Conservation (phyloP, 352 stramenopile species). For the Elongisporangium prolatum region DNA sequence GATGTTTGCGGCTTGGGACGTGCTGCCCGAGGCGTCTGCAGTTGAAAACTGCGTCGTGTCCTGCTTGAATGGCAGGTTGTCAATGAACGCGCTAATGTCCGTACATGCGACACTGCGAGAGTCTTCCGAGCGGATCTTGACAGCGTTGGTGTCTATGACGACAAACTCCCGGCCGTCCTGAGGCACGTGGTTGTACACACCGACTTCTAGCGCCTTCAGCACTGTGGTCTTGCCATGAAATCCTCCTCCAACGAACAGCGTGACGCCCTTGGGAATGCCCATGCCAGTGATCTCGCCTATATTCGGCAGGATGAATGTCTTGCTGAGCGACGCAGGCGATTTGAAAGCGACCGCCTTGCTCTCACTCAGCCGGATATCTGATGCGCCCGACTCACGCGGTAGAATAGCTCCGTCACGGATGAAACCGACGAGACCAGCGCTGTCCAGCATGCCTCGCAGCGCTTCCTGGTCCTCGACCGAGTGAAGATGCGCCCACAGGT, state of each 20-base stretch:
- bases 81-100: constrained; percentile 96
- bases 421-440: constrained; percentile 88
- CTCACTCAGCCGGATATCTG: constrained; percentile 39
- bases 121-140: constrained; percentile 97
- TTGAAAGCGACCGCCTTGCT: constrained; percentile 73
- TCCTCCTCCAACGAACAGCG: constrained; percentile 94
- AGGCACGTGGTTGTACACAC: constrained; percentile 96
- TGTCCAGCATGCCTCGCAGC: constrained; percentile 81
- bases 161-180: constrained; percentile 95
- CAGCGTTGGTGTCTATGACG: constrained; percentile 71
- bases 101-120: constrained; percentile 87
- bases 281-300: constrained; percentile 85
- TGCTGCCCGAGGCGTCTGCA: constrained; percentile 93
- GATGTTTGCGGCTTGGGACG: constrained; percentile 96
- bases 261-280: constrained; percentile 92
- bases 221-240: constrained; percentile 98
- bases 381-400: constrained; percentile 74
- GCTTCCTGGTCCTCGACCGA: constrained; percentile 92
- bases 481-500: constrained; percentile 85
- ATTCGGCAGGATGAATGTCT: constrained; percentile 89
- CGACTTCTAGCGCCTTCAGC: constrained; percentile 91
- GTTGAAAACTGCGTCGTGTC: constrained; percentile 91
- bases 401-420: constrained; percentile 92
- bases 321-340: constrained; percentile 75
- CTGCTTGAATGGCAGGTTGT: constrained; percentile 94